Evolutionary conservation across 306 rosid species (phyloP).

Genomic region (Casuarina glauca): DNA sequence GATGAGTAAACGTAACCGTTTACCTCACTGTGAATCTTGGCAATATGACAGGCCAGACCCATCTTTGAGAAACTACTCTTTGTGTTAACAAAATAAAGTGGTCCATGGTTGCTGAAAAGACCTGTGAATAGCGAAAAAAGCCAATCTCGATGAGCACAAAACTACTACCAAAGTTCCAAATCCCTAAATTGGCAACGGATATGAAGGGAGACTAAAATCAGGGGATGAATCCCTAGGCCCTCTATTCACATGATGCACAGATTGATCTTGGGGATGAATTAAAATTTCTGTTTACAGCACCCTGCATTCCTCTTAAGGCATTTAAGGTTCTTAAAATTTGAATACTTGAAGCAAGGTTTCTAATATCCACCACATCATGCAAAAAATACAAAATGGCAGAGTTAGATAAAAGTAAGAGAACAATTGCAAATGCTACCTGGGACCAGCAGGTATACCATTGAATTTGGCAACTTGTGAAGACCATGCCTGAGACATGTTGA

Average conservation of each 20-base stretch:
- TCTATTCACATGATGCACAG: neutral
- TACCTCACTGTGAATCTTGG: constrained; percentile 99
- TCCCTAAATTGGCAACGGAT: neutral
- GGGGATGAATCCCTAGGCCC: neutral
- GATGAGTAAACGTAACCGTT: neutral
- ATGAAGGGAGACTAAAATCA: neutral
- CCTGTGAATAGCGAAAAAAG: constrained; percentile 50
- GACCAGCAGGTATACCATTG: constrained; percentile 85
- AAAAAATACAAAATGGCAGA: neutral
- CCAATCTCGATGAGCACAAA: constrained; percentile 22
- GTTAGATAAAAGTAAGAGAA: neutral
- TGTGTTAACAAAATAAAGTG: constrained; percentile 85
- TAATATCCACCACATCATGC: neutral
- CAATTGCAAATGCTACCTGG: constrained; percentile 65
- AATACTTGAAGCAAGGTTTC: neutral
- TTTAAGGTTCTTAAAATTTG: neutral
- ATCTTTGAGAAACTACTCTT: constrained; percentile 80
- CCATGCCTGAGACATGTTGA: constrained; percentile 73
- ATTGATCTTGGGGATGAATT: neutral
- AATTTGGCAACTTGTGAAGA: constrained; percentile 81
- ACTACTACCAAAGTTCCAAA: constrained; percentile 6
- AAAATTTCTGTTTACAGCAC: neutral
- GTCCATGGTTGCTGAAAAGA: constrained; percentile 96
- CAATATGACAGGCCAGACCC: constrained; percentile 95
- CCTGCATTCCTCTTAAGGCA: neutral